phyloP scores from a whole-genome alignment of 176 grass and related monocot species.

The Themeda triandra region DNA sequence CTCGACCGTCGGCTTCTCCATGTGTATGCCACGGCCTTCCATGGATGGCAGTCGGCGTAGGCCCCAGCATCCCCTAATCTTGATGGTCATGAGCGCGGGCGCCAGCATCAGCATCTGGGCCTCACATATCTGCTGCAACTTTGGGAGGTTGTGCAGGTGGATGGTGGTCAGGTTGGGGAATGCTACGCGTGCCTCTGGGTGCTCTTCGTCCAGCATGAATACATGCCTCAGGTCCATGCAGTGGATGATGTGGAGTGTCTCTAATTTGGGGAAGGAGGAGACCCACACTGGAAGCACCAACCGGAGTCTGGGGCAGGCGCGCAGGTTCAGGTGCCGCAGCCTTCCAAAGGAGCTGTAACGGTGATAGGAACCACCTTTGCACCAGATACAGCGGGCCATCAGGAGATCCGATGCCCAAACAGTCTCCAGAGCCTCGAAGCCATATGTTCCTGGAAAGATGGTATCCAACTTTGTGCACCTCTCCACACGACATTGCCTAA shows the following conservation, averaged over 20 bases:
- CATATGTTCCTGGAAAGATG: not conserved
- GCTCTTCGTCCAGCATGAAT: not conserved
- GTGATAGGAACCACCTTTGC: not conserved
- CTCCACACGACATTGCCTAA: not conserved
- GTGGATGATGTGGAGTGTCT: conserved; percentile 25
- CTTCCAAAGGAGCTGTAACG: rapidly evolving
- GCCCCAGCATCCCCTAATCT: not conserved
- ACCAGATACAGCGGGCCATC: not conserved
- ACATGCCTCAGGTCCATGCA: not conserved
- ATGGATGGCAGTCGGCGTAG: not conserved
- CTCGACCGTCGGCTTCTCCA: not conserved
- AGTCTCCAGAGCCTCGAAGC: rapidly evolving
- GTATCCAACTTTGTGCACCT: not conserved
- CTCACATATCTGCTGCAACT: not conserved
- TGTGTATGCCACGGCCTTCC: rapidly evolving
- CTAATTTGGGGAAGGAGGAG: not conserved
- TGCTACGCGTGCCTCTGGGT: rapidly evolving
- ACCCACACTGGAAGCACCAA: not conserved
- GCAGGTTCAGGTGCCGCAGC: not conserved
- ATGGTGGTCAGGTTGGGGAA: conserved; percentile 14
- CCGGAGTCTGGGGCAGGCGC: not conserved
- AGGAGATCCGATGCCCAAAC: conserved; percentile 1
- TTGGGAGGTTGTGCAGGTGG: conserved; percentile 21
- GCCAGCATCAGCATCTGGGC: not conserved
- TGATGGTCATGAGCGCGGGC: not conserved